These are phyloP conservation scores for Pichia gijzeniarum DNA, from an alignment of 805 yeast species.

Conservation along the genomic window DNA sequence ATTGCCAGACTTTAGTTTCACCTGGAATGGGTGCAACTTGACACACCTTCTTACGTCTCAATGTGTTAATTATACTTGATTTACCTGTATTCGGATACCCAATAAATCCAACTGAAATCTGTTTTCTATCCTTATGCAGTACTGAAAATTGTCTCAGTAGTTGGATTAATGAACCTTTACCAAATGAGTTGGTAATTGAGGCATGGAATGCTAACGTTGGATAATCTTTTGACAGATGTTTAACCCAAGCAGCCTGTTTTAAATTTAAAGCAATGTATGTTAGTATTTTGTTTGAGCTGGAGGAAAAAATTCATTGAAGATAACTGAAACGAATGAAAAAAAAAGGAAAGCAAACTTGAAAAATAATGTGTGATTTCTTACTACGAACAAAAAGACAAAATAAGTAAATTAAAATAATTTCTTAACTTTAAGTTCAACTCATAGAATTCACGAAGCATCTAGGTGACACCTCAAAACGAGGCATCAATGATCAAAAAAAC, in stretches of 20 bases:
- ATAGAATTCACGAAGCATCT: slow-evolving; percentile 49
- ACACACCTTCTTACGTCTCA: slow-evolving; percentile 93
- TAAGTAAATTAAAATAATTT: background rate
- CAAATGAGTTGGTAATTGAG: slow-evolving; percentile 93
- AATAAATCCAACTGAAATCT: slow-evolving; percentile 93
- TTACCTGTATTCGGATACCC: slow-evolving; percentile 99
- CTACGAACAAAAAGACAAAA: slow-evolving; percentile 57
- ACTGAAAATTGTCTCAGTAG: slow-evolving; percentile 87
- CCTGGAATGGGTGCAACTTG: slow-evolving; percentile 98
- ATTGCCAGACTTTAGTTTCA: slow-evolving; percentile 98
- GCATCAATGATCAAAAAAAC: slow-evolving; percentile 29
- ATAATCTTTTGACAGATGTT: slow-evolving; percentile 80
- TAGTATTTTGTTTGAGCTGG: too few relatives aligned
- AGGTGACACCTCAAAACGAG: slow-evolving; percentile 39
- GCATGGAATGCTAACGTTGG: slow-evolving; percentile 99
- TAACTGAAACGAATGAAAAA: too few relatives aligned
- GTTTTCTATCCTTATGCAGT: slow-evolving; percentile 87
- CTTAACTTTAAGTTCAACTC: slow-evolving; percentile 65
- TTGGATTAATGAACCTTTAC: slow-evolving; percentile 94
- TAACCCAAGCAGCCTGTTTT: slow-evolving; percentile 94
- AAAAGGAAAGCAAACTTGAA: too few relatives aligned
- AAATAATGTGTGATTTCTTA: slow-evolving; percentile 72
- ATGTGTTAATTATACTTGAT: slow-evolving; percentile 89
- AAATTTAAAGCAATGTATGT: too few relatives aligned
- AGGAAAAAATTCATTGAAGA: too few relatives aligned